These are phyloP conservation scores for Acanthamoeba royreba DNA, from an alignment of 208 protist species.

Conservation along the genomic window DNA sequence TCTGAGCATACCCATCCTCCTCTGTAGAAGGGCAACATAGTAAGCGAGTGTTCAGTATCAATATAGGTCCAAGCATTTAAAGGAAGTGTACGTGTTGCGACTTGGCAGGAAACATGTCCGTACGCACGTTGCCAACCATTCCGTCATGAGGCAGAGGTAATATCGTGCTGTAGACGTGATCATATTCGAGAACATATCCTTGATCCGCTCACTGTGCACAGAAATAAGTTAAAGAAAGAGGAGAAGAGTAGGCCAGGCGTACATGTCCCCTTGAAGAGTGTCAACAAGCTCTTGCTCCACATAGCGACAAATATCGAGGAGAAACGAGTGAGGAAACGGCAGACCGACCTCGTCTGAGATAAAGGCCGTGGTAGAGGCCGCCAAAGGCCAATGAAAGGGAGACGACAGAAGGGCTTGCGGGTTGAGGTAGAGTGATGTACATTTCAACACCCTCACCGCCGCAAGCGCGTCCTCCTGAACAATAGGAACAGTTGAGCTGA, in stretches of 20 bases:
- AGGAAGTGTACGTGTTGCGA: not conserved
- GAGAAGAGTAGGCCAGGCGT: not conserved
- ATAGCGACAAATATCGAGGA: not conserved
- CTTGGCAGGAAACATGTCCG: not conserved
- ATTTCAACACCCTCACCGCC: not conserved
- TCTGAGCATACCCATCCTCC: not conserved
- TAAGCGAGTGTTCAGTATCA: too few species aligned
- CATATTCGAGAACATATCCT: not conserved
- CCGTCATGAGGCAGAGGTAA: not conserved
- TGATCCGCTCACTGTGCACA: not conserved
- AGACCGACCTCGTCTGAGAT: not conserved
- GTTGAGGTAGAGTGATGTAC: not conserved
- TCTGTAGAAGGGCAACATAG: too few species aligned
- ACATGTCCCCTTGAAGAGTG: not conserved
- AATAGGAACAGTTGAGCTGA: not conserved
- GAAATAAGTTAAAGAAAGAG: not conserved
- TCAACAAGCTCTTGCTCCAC: not conserved
- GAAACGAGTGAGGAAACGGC: not conserved
- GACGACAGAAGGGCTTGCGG: not conserved
- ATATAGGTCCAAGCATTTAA: too few species aligned
- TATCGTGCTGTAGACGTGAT: not conserved
- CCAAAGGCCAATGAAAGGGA: not conserved
- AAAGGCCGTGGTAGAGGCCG: not conserved
- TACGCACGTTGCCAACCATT: not conserved
- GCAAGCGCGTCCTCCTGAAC: not conserved